Conservation (phyloP, 805 yeast species). For the Komagataella ulmi region DNA sequence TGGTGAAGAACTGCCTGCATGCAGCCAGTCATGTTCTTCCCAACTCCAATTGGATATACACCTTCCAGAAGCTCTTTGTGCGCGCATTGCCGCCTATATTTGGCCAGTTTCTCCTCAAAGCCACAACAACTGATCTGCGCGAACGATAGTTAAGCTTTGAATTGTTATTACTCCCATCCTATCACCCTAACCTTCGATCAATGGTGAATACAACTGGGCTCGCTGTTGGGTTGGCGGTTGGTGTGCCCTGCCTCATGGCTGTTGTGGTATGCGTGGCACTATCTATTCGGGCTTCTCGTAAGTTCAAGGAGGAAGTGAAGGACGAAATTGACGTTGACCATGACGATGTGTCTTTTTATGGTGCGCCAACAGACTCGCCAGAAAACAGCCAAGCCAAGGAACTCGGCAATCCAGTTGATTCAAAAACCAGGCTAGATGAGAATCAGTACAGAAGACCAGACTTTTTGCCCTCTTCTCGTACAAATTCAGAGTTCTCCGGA, state of each 20-base stretch:
- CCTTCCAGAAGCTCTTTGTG: neutral
- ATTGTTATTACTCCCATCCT: neutral
- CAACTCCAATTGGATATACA: neutral
- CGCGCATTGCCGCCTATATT: neutral
- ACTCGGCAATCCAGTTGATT: neutral
- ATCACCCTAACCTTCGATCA: neutral
- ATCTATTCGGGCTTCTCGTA: conserved; percentile 16
- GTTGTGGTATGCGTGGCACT: conserved; percentile 14
- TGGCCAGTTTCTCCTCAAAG: neutral
- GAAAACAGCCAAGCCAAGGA: neutral
- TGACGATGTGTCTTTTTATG: conserved; percentile 7
- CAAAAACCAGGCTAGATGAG: neutral
- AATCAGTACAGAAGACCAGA: neutral
- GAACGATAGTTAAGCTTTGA: neutral
- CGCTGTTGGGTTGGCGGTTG: conserved; percentile 20
- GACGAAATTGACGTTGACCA: conserved; percentile 17
- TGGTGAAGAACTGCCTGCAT: neutral
- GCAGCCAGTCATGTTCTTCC: neutral
- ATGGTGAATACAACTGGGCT: neutral
- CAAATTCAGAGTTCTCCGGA: neutral
- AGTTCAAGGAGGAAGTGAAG: conserved; percentile 19
- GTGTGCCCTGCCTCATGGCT: conserved; percentile 22
- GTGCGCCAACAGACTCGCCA: neutral
- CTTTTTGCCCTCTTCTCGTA: neutral
- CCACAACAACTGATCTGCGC: neutral